Percentiles rank a stretch among this genome's conserved stretches.
Conservation (phyloP, 495 filamentous ascomycete species). For the Stereocaulon alpinum region DNA sequence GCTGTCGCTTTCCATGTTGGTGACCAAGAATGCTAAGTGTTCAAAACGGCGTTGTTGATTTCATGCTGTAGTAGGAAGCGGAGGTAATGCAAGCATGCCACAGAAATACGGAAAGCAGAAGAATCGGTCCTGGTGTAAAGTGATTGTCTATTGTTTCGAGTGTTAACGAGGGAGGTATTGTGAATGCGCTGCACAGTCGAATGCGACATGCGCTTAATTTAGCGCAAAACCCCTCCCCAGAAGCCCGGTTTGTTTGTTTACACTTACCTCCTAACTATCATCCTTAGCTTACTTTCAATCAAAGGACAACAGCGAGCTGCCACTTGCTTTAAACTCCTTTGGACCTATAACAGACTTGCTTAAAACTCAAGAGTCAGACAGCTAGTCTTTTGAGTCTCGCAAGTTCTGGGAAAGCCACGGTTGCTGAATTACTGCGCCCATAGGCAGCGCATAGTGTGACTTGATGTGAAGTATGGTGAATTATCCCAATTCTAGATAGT, state of each 20-base stretch:
- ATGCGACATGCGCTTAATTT: constrained; percentile 13
- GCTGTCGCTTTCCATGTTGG: constrained; percentile 34
- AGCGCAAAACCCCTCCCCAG: constrained; percentile 8
- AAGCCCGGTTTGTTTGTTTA: constrained; percentile 9
- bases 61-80: neutral
- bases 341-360: neutral
- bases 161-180: neutral
- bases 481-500: neutral
- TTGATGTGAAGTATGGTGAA: neutral
- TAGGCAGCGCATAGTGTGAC: neutral
- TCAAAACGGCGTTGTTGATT: neutral
- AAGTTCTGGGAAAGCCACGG: neutral
- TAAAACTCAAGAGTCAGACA: neutral
- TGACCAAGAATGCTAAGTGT: constrained; percentile 8
- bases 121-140: neutral
- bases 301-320: neutral
- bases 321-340: neutral
- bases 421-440: neutral
- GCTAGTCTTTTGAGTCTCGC: neutral
- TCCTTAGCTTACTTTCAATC: neutral
- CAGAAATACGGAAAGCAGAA: neutral
- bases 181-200: constrained; percentile 9
- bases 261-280: neutral
- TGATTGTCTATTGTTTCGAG: neutral
- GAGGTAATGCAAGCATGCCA: neutral